A percentile compares a stretch with the other conserved stretches of the same genome.
Conservation (phyloP, 1,284 basidiomycete species). For the Pseudozyma thailandica region DNA sequence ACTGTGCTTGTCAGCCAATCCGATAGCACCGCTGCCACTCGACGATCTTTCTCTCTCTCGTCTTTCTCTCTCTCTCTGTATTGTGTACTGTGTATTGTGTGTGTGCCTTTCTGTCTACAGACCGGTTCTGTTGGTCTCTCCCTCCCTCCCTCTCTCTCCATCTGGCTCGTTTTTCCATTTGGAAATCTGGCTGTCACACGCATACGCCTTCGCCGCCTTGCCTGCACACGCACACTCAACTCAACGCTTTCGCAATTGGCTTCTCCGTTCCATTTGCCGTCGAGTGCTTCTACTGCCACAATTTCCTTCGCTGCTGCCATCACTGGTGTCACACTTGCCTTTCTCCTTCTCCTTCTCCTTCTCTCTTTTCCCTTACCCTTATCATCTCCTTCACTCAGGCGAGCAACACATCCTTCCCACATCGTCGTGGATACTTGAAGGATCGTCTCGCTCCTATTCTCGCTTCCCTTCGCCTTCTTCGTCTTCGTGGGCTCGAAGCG, state of each 20-base stretch:
- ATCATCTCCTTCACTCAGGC: slow-evolving; percentile 4
- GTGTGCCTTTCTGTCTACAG: background rate
- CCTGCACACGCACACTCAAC: no score
- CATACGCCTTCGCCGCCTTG: background rate
- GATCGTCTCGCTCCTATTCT: slow-evolving; percentile 11
- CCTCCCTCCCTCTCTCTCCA: background rate
- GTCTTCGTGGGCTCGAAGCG: background rate
- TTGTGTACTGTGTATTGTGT: background rate
- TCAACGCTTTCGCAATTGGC: no score
- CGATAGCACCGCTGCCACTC: slow-evolving; percentile 25
- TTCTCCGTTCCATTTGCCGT: no score
- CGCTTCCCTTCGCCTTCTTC: background rate
- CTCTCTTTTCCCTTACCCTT: slow-evolving; percentile 6
- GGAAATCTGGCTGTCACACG: slow-evolving; percentile 10
- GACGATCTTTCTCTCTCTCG: slow-evolving; percentile 24
- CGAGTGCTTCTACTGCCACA: no score
- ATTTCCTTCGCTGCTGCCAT: background rate
- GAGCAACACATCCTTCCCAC: slow-evolving; percentile 7
- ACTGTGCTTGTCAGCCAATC: slow-evolving; percentile 16
- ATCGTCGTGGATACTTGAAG: slow-evolving; percentile 14
- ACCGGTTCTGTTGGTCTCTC: slow-evolving; percentile 1
- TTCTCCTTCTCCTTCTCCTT: background rate
- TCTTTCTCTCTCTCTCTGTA: background rate
- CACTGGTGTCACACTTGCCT: background rate
- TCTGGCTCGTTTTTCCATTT: background rate